phyloP scores from a whole-genome alignment of 805 yeast species.

The Tetrapisispora arboricola region DNA sequence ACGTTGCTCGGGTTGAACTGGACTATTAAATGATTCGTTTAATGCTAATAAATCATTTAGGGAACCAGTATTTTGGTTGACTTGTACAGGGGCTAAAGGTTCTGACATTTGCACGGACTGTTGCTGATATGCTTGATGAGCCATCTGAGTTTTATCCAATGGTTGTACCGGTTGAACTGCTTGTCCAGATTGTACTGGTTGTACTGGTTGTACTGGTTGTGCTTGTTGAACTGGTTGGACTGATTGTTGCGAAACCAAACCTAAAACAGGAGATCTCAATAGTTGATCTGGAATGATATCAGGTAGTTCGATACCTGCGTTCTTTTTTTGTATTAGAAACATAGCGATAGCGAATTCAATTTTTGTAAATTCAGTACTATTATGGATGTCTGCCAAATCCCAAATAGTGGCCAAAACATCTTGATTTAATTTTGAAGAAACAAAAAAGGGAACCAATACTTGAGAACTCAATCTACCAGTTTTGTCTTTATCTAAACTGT shows the following conservation, averaged over 20 bases:
- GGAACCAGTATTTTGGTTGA: constrained; percentile 34
- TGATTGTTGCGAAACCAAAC: constrained; percentile 9
- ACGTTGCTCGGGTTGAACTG: constrained; percentile 15
- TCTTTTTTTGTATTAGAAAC: constrained; percentile 78
- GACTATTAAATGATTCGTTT: constrained; percentile 43
- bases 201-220: background rate
- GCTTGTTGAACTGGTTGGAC: constrained; percentile 6
- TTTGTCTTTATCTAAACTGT: constrained; percentile 57
- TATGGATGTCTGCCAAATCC: constrained; percentile 89
- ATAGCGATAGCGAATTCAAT: constrained; percentile 88
- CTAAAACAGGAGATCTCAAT: constrained; percentile 30
- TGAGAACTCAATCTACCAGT: constrained; percentile 59
- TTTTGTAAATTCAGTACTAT: constrained; percentile 69
- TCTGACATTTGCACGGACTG: background rate
- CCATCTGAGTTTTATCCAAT: constrained; percentile 27
- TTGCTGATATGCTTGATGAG: background rate
- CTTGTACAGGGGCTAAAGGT: constrained; percentile 3
- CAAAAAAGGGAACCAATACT: constrained; percentile 79
- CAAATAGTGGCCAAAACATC: constrained; percentile 80
- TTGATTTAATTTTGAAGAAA: constrained; percentile 79
- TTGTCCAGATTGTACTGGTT: too few species aligned
- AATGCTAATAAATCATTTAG: constrained; percentile 57
- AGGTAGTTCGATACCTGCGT: constrained; percentile 73
- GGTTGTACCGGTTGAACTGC: constrained; percentile 26
- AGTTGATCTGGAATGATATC: constrained; percentile 62